Base-by-base conservation (phyloP, 768 basidiomycete species). In the Xanthoconium purpureum region DNA sequence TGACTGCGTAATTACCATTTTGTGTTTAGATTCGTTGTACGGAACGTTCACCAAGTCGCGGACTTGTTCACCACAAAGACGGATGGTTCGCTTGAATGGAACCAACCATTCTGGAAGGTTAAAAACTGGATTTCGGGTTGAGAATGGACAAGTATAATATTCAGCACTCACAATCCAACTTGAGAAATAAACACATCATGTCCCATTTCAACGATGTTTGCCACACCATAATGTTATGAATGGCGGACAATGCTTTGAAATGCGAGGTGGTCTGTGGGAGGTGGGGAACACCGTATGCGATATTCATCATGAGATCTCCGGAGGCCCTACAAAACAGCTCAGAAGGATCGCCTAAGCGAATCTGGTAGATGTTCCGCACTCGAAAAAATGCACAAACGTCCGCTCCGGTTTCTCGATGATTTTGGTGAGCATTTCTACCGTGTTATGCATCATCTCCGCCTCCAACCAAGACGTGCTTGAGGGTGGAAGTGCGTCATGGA, bases 121-220 rank as follows among this genome's bases (percentile, higher is more conserved):
- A 9, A 50, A 9, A 44, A 36, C 54, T 55, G 11, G 15, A 18
- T 6, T n/a, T 11, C 11, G 18, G 29, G 24, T 36, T 36, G 33
- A 50, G 18, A 13, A n/a, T 10, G 6, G n/a, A 37, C 28, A 30
- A 29, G 12, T 33, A 6, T 33, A 33, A 33, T 33, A 6, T 12
- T 12, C 12, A 33, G 33, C 6, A 8, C 54, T 36, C 40, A 43
- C 54, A 30, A 20, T 50, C 48, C 1, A 50, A 29, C 40, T 43
- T 43, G 40, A 55, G 39, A 51, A 55, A 50, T 15, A 50, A 5
- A 44, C 54, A 55, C 33, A 50, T 50, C 13, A 44, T 29, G 48
- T 55, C 54, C 54, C 54, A 55, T 51, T 55, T 30, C 28, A 50
- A 15, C 29, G 54, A 50, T 8, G 54, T 50, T 36, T 55, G 48